Base-by-base conservation (phyloP, 2,329 filamentous ascomycete genomes). In the Chrysoporthe cubensis region DNA sequence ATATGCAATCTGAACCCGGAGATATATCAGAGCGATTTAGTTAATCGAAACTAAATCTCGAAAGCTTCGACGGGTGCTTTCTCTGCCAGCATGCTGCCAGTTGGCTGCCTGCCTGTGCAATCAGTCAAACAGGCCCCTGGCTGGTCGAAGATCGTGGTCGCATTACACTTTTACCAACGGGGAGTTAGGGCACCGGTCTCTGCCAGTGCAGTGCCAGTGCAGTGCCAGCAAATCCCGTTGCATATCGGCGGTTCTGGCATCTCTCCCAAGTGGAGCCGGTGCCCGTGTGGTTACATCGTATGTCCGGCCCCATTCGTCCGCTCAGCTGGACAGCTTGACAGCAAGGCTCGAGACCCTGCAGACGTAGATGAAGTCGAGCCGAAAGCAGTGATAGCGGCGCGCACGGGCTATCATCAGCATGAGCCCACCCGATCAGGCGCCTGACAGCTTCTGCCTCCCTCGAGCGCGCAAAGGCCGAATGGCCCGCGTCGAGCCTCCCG, bases 381-480 rank as follows among this genome's bases (percentile, higher is more conserved):
- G 16, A 54, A 54, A 54, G 50, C 26, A 26, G 50, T 54, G 50
- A 54, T 54, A 54, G 50, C 50, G 50, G 26, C 21, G 26, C 26
- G 50, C 50, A 54, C 50, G 50, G 50, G 50, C 50, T 54, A 54
- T 54, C 50, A 32, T 54, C 50, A 32, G 50, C 50, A 54, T 54
- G 13, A 54, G 32, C 50, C 50, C 50, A 54, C 50, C 6, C 50
- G 26, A 34, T 54, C 50, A 21, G 50, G 50, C 32, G 32, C 50
- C 50, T 54, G 50, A 54, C 32, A 34, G 50, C 50, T 4, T 54
- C 50, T 16, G 21, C 13, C 26, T 34, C 32, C 34, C 16, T n/a
- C 37, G 37, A 40, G 37, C 9, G 37, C 37, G 37, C 5, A 40
- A 9, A 9, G 37, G 37, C 5, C 37, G 37, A 9, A 40, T 9